Percentiles rank a stretch among this genome's conserved stretches.
Evolutionary conservation across 164 flowering plant genomes (phyloP).

Genomic region (Berberis vulgaris): DNA sequence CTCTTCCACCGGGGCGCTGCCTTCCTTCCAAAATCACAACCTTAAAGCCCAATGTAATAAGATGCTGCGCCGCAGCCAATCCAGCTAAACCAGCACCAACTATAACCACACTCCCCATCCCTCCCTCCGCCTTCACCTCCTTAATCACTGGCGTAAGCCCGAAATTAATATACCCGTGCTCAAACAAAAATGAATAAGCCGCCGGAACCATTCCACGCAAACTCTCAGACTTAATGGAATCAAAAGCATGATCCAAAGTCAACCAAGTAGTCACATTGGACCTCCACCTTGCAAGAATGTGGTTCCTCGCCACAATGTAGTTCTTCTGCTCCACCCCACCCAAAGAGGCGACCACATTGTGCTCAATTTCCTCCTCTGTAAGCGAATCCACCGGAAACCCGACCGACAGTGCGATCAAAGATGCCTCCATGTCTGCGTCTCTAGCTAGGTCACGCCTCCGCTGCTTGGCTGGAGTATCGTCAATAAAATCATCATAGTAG

Average conservation of each 20-base stretch:
- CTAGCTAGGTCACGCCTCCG: conserved; percentile 33
- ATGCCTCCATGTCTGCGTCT: conserved; percentile 71
- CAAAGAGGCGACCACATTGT: conserved; percentile 47
- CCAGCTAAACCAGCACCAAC: conserved; percentile 93
- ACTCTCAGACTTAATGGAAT: conserved; percentile 69
- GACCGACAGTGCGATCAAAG: conserved; percentile 68
- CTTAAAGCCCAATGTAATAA: conserved; percentile 65
- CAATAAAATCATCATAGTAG: conserved; percentile 25
- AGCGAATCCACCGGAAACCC: conserved; percentile 90
- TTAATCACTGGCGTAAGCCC: conserved; percentile 64
- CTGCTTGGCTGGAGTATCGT: conserved; percentile 19
- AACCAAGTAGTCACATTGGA: conserved; percentile 67
- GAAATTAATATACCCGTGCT: conserved; percentile 90
- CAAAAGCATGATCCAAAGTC: conserved; percentile 58
- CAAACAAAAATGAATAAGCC: conserved; percentile 58
- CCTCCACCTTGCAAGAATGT: conserved; percentile 79
- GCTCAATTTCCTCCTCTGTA: conserved; percentile 89
- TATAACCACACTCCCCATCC: conserved; percentile 44
- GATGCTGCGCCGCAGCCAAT: conserved; percentile 74
- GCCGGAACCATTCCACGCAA: conserved; percentile 36
- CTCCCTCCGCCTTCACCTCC: conserved; percentile 29
- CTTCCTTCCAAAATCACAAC: conserved; percentile 86
- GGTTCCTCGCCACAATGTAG: conserved; percentile 81
- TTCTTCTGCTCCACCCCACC: conserved; percentile 77
- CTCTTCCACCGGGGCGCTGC: conserved; percentile 81